Evolutionary conservation across 2,329 filamentous ascomycete species (phyloP), one percentile per base, ranked within the genome.

Genomic region (Epichloe sylvatica): DNA sequence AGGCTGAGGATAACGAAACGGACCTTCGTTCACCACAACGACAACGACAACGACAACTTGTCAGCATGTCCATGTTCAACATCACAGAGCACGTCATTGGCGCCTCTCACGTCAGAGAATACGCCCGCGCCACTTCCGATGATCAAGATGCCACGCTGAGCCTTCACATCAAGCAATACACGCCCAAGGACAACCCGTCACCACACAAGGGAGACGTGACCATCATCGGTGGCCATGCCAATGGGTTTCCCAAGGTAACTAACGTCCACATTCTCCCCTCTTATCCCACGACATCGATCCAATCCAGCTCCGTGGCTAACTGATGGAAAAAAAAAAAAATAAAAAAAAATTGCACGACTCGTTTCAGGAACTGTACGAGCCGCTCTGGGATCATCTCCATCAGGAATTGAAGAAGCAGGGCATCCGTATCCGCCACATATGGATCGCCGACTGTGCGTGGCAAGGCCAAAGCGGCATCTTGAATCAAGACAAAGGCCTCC

Each of bases 391-490:
- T 52, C 87, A 95, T 47, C 70, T 96, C 2, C 71, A 85, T 56
- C 67, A 72, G 17, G 69, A 73, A 17, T 70, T 81, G 5, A 74
- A 76, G 55, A 62, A 66, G 13, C 70, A 74, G 50, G 81, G 80
- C 17, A 78, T 94, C 57, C 73, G 75, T 2, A 86, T 97, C 58
- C 78, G 87, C 51, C 74, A 78, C 53, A 90, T 97, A 57, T 95
- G 86, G 85, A 92, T 95, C 58, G 82, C 87, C 53, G 91, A 97
- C 67, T 79, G 85, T n/a, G 81, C 86, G 33, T 83, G 88, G 62
- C 86, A 96, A 69, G 90, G 90, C 36, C 73, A 79, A 59, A 94
- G 86, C 62, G 80, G 84, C 38, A 70, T 86, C 11, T 62, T 94
- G 40, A 97, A 96, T 63, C 84, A 90, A 65, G 63, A 73, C 39